phyloP scores from a whole-genome alignment of 1,139 yeast species.

The Blastobotrys apis region DNA sequence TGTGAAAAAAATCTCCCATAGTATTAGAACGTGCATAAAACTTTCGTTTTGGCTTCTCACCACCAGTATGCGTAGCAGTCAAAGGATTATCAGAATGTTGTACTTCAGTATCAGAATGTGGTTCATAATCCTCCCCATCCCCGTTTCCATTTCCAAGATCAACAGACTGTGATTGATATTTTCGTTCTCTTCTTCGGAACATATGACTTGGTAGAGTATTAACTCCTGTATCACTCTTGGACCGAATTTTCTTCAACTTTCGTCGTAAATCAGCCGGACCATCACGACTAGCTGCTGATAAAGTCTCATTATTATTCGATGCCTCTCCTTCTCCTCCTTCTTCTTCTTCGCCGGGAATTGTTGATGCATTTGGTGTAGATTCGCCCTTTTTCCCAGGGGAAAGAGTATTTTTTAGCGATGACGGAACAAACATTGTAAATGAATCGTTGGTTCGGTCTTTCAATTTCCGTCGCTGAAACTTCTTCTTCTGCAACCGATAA shows the following conservation, averaged over 20 bases:
- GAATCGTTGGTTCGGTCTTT: conserved; percentile 11
- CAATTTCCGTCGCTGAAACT: not conserved
- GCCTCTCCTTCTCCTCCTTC: not conserved
- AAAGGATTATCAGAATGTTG: conserved; percentile 10
- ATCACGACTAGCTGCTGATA: conserved; percentile 6
- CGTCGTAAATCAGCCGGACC: conserved; percentile 10
- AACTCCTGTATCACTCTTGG: conserved; percentile 25
- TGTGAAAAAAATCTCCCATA: conserved; percentile 14
- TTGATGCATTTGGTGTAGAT: not conserved
- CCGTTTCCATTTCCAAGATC: conserved; percentile 6
- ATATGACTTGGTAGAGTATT: conserved; percentile 12
- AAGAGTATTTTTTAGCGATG: conserved; percentile 2
- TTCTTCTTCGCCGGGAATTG: too few species aligned
- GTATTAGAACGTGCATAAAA: conserved; percentile 12
- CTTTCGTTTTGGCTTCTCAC: conserved; percentile 11
- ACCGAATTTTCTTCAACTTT: conserved; percentile 20
- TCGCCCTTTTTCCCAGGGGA: not conserved
- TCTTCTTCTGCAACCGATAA: conserved; percentile 7
- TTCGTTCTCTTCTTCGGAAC: conserved; percentile 8
- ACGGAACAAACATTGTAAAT: conserved; percentile 10
- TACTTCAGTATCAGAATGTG: conserved; percentile 21
- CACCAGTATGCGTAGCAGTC: conserved; percentile 4
- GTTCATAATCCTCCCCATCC: conserved; percentile 1
- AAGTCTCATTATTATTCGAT: not conserved
- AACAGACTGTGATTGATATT: conserved; percentile 11